A percentile compares a stretch with the other conserved stretches of the same genome.
Evolutionary conservation across 176 grass and related monocot species (phyloP).

Genomic region (maize (Zea mays)): Zm-B73-REFERENCE-NAM-5.0 NC_050105.1:33035001-33035500

Average conservation of each 20-base stretch:
- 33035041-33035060: no score
- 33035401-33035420: no score
- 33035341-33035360: neutral
- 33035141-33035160: neutral
- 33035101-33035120: neutral
- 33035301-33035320: neutral
- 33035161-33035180: neutral
- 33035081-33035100: no score
- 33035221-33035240: neutral
- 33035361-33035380: no score
- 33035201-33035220: neutral
- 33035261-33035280: neutral
- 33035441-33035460: no score
- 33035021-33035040: neutral
- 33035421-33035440: no score
- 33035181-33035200: neutral
- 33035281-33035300: neutral
- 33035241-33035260: neutral
- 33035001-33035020: neutral
- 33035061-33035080: no score
- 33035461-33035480: no score
- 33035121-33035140: neutral
- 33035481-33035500: no score
- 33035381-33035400: no score
- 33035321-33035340: neutral